Percentiles rank a stretch among this genome's conserved stretches.
Conservation (phyloP, 2,329 filamentous ascomycete species). For the Alternaria panax region DNA sequence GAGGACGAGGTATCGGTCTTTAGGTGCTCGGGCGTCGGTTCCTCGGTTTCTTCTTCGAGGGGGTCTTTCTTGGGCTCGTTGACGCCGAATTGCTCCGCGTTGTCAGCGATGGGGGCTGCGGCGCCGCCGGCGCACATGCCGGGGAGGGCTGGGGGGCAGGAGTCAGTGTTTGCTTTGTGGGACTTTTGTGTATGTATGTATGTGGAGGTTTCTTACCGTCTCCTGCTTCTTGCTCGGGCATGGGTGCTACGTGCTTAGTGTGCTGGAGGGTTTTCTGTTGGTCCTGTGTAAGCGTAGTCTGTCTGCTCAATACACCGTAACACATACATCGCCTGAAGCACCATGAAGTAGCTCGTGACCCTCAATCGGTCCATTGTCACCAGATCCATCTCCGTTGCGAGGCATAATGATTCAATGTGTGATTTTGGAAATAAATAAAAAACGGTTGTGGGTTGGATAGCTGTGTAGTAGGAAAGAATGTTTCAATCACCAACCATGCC, state of each 20-base stretch:
- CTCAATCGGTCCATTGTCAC: conserved; percentile 52
- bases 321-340: conserved; percentile 44
- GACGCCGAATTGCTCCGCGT: conserved; percentile 14
- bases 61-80: conserved; percentile 14
- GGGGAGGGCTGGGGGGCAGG: conserved; percentile 12
- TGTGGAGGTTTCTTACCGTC: conserved; percentile 27
- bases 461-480: background rate
- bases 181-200: too few relatives aligned
- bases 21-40: background rate
- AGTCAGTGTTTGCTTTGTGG: background rate
- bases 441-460: background rate
- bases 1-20: background rate
- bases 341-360: conserved; percentile 51
- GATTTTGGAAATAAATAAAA: background rate
- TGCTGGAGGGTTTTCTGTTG: conserved; percentile 40
- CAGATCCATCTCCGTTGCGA: conserved; percentile 51
- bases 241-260: conserved; percentile 46
- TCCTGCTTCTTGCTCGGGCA: conserved; percentile 47
- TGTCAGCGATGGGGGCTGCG: conserved; percentile 11
- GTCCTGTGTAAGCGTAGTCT: background rate
- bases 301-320: background rate
- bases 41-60: background rate
- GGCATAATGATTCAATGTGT: conserved; percentile 41
- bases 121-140: conserved; percentile 18
- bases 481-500: background rate